Conservation (phyloP, 805 yeast species). For the Candida berthetii region DNA sequence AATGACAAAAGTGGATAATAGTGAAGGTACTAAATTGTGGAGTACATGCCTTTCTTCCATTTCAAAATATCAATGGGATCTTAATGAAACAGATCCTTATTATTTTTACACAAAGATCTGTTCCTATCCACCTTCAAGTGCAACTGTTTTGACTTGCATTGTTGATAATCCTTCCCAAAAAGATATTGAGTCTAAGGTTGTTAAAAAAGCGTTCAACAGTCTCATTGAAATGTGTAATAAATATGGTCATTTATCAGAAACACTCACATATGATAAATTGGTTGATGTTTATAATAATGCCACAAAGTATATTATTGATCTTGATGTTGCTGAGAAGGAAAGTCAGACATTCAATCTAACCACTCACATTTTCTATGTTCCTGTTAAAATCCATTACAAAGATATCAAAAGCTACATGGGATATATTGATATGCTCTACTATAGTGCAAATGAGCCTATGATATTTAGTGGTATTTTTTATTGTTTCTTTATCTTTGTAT, state of each 20-base stretch:
- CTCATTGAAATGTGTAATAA: not conserved
- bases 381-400: constrained; percentile 5
- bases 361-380: constrained; percentile 2
- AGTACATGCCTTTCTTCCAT: too few species aligned
- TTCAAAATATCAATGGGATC: too few species aligned
- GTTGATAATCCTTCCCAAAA: not conserved
- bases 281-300: constrained; percentile 23
- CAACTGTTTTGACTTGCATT: not conserved
- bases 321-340: not conserved
- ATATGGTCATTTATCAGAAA: not conserved
- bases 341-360: constrained; percentile 5
- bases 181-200: too few species aligned
- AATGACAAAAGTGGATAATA: too few species aligned
- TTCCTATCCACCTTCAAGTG: not conserved
- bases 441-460: constrained; percentile 11
- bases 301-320: constrained; percentile 12
- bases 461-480: constrained; percentile 24
- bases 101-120: not conserved
- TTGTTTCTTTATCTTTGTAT: constrained; percentile 31
- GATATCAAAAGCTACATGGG: not conserved
- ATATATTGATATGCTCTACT: constrained; percentile 5
- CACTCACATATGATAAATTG: not conserved
- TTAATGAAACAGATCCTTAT: too few species aligned
- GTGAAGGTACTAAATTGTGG: too few species aligned
- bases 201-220: not conserved